Conservation (phyloP, 306 rosid genomes). For the Crotalaria pallida region DNA sequence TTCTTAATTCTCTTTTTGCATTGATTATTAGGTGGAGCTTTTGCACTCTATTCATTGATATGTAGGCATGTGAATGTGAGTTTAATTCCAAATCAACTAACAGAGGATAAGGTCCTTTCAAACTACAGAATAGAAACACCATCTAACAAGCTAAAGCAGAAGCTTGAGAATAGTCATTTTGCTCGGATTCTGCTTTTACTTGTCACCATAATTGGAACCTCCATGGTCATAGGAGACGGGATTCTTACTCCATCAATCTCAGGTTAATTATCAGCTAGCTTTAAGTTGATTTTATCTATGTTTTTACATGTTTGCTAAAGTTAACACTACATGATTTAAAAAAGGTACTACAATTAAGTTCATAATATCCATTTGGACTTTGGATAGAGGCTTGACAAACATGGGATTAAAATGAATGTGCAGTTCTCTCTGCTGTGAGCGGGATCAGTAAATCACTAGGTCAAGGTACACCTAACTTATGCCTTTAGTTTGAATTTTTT, state of each 20-base stretch:
- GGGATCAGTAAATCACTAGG: conserved; percentile 44
- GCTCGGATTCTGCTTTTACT: conserved; percentile 24
- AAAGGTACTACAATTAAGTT: no score
- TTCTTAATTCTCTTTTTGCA: no score
- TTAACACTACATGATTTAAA: no score
- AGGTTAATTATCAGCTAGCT: conserved; percentile 12
- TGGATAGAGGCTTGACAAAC: background rate
- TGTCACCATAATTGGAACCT: conserved; percentile 42
- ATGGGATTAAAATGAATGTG: background rate
- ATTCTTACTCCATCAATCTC: conserved; percentile 57
- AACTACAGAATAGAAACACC: conserved; percentile 42
- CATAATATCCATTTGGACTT: no score
- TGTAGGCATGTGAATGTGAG: conserved; percentile 51
- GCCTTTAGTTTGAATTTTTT: background rate
- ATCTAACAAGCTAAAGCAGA: conserved; percentile 33
- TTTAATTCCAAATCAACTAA: conserved; percentile 58
- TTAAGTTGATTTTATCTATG: no score
- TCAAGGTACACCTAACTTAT: conserved; percentile 15
- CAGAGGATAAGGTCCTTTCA: conserved; percentile 62
- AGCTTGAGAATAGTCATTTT: conserved; percentile 29
- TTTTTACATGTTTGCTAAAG: no score
- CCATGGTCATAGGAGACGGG: conserved; percentile 62
- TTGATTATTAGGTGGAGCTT: conserved; percentile 50
- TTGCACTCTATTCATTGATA: conserved; percentile 67
- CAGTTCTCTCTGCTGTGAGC: conserved; percentile 54